These are phyloP conservation scores for Ustilago curta DNA, from an alignment of 1,284 basidiomycete species.

Conservation along the genomic window DNA sequence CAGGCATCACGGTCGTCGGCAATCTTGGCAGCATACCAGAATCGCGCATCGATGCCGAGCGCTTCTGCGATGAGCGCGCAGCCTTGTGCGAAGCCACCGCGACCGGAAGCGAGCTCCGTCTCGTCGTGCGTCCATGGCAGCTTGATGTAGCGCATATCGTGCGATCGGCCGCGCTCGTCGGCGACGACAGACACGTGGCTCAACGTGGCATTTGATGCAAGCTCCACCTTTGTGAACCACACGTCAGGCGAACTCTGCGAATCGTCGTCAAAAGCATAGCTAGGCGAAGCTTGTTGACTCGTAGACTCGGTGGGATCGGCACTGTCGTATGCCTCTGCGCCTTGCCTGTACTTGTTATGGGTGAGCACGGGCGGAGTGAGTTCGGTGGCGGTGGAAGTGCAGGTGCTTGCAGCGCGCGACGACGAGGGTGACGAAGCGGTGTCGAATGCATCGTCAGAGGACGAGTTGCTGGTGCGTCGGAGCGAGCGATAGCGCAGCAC, in stretches of 20 bases:
- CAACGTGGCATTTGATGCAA: conserved; percentile 52
- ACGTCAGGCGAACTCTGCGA: conserved; percentile 18
- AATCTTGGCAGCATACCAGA: conserved; percentile 67
- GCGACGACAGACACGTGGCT: conserved; percentile 40
- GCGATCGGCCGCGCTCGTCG: conserved; percentile 17
- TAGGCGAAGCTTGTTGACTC: conserved; percentile 25
- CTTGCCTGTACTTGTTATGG: conserved; percentile 15
- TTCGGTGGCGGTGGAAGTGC: conserved; percentile 50
- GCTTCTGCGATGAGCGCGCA: conserved; percentile 62
- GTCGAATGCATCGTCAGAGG: conserved; percentile 46
- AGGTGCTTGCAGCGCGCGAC: conserved; percentile 41
- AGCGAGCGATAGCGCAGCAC: conserved; percentile 38
- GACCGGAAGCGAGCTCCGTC: conserved; percentile 52
- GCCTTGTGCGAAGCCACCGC: conserved; percentile 59
- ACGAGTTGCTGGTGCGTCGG: conserved; percentile 41
- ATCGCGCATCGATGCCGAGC: conserved; percentile 76
- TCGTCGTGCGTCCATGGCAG: conserved; percentile 86
- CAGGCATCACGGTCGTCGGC: conserved; percentile 70
- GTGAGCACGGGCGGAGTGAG: conserved; percentile 39
- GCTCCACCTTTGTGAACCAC: conserved; percentile 49
- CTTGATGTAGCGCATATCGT: conserved; percentile 78
- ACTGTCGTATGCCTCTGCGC: background rate
- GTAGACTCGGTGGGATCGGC: conserved; percentile 4
- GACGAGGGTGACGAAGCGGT: conserved; percentile 46
- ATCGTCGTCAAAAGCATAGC: conserved; percentile 18